phyloP scores from a whole-genome alignment of 2,329 filamentous ascomycete genomes.

The Colletotrichum caudatum region DNA sequence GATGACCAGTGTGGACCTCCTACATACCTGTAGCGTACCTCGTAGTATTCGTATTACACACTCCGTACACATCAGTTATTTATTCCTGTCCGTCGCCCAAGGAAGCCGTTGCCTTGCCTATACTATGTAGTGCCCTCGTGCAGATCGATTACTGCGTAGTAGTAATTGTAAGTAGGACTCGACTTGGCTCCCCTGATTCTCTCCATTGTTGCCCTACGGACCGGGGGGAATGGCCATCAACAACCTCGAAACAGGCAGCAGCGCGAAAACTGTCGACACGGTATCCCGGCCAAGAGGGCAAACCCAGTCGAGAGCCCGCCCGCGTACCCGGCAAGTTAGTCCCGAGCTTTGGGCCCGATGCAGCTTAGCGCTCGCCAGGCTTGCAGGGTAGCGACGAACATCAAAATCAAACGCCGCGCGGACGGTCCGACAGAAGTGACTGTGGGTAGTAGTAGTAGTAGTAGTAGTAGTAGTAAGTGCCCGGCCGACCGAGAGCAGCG shows the following conservation, averaged over 20 bases:
- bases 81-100: background rate
- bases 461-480: no score
- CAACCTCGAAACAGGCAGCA: background rate
- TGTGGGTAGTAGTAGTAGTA: no score
- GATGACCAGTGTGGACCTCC: background rate
- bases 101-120: background rate
- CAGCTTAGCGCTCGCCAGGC: conserved; percentile 35
- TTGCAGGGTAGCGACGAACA: conserved; percentile 38
- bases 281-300: background rate
- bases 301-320: conserved; percentile 29
- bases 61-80: background rate
- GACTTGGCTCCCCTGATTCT: conserved; percentile 1
- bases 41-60: no score
- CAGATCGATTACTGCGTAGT: no score
- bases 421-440: conserved; percentile 27
- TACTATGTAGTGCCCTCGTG: background rate
- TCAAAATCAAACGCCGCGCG: conserved; percentile 39
- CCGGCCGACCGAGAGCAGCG: conserved; percentile 7
- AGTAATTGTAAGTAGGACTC: background rate
- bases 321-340: conserved; percentile 36
- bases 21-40: background rate
- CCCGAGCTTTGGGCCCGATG: conserved; percentile 27
- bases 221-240: background rate
- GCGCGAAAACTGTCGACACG: conserved; percentile 16
- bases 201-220: conserved; percentile 5